A percentile compares a stretch with the other conserved stretches of the same genome.
Conservation (phyloP, 2,329 filamentous ascomycete genomes). For the Verticillium tricorpus region DNA sequence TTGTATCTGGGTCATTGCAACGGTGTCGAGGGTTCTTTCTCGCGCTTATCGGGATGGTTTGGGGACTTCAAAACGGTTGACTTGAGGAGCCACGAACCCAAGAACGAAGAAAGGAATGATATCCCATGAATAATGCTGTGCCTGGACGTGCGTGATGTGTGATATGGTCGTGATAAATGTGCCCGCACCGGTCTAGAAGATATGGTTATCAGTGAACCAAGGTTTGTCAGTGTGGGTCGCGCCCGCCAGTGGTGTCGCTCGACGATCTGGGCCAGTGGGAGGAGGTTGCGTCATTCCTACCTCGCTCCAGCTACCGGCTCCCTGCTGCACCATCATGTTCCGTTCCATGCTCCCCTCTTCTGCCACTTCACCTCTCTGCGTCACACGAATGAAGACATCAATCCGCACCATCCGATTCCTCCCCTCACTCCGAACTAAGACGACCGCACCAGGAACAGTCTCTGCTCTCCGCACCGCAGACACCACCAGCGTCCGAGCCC, state of each 20-base stretch:
- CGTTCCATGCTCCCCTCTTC: background rate
- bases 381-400: background rate
- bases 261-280: background rate
- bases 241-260: background rate
- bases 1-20: constrained; percentile 46
- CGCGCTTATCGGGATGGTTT: constrained; percentile 14
- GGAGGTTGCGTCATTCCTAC: background rate
- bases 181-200: too few relatives aligned
- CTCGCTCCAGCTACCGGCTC: background rate
- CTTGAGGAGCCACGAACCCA: constrained; percentile 15
- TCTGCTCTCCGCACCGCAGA: background rate
- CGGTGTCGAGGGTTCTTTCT: constrained; percentile 49
- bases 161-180: too few relatives aligned
- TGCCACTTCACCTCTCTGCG: background rate
- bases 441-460: background rate
- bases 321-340: background rate
- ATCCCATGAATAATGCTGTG: constrained; percentile 8
- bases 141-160: background rate
- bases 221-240: background rate
- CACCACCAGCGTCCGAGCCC: background rate
- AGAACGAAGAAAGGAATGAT: constrained; percentile 15
- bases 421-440: background rate
- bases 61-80: constrained; percentile 13
- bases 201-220: too few relatives aligned
- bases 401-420: background rate